Conservation (phyloP, 2,329 filamentous ascomycete species). For the Botrytis fragariae region DNA sequence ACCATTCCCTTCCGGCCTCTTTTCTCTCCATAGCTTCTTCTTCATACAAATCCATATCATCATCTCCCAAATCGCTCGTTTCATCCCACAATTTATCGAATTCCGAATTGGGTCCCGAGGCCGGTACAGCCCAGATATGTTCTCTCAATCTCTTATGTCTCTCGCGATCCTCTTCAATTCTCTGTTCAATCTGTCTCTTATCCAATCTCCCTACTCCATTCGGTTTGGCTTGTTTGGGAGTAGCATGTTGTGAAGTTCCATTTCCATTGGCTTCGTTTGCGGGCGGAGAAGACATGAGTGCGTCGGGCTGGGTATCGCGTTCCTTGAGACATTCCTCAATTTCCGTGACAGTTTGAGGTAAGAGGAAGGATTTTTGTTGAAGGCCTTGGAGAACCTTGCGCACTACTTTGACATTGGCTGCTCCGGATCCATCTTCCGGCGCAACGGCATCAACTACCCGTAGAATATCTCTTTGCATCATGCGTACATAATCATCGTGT, state of each 20-base stretch:
- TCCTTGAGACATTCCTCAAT: slow-evolving; percentile 82
- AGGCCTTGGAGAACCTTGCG: slow-evolving; percentile 72
- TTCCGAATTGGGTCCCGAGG: slow-evolving; percentile 52
- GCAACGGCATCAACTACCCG: slow-evolving; percentile 90
- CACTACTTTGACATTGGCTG: slow-evolving; percentile 91
- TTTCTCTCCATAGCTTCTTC: slow-evolving; percentile 60
- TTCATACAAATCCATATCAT: slow-evolving; percentile 72
- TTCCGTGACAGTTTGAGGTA: slow-evolving; percentile 70
- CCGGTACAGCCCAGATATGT: slow-evolving; percentile 85
- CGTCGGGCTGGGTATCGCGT: slow-evolving; percentile 43
- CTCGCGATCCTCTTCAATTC: slow-evolving; percentile 95
- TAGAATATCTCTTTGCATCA: slow-evolving; percentile 93
- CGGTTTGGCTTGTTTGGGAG: slow-evolving; percentile 12
- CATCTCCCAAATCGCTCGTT: slow-evolving; percentile 79
- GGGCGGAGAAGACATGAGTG: slow-evolving; percentile 13
- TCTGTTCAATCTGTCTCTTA: slow-evolving; percentile 87
- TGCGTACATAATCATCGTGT: slow-evolving; percentile 82
- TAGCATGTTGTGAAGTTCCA: slow-evolving; percentile 25
- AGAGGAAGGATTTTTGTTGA: slow-evolving; percentile 68
- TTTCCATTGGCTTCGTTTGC: slow-evolving; percentile 28
- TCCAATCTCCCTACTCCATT: slow-evolving; percentile 53
- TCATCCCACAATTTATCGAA: slow-evolving; percentile 83
- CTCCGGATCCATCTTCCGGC: slow-evolving; percentile 79
- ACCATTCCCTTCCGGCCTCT: slow-evolving; percentile 31
- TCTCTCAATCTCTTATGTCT: slow-evolving; percentile 89